Evolutionary conservation across 1,139 yeast genomes (phyloP).

Genomic region (Sugiyamaella japonica): DNA sequence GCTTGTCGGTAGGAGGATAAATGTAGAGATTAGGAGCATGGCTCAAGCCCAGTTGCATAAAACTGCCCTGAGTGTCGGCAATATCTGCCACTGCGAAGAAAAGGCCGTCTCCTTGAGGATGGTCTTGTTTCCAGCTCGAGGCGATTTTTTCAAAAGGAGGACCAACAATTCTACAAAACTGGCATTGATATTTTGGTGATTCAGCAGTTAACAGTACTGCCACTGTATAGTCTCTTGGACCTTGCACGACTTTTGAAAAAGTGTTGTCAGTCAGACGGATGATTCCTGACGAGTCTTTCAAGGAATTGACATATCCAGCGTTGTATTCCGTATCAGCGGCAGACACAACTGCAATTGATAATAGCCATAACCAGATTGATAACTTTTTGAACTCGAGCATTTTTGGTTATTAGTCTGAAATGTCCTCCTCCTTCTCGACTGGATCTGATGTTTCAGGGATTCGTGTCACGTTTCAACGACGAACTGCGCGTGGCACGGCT

Average conservation of each 20-base stretch:
- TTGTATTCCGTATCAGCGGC: constrained; percentile 3
- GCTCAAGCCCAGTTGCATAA: constrained; percentile 57
- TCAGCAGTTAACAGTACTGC: constrained; percentile 73
- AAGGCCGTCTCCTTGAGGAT: constrained; percentile 50
- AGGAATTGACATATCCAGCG: constrained; percentile 11
- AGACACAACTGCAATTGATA: background rate
- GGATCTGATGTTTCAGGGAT: background rate
- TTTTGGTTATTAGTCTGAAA: too few relatives aligned
- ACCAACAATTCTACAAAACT: constrained; percentile 66
- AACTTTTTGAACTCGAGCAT: background rate
- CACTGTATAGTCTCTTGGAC: constrained; percentile 70
- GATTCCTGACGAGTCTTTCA: constrained; percentile 36
- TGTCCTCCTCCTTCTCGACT: too few relatives aligned
- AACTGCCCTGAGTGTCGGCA: constrained; percentile 51
- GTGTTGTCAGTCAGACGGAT: constrained; percentile 61
- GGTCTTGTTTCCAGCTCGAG: constrained; percentile 56
- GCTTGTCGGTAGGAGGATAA: constrained; percentile 56
- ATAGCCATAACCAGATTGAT: constrained; percentile 1
- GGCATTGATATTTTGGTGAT: constrained; percentile 71
- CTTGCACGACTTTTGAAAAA: constrained; percentile 57
- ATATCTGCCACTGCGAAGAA: constrained; percentile 78
- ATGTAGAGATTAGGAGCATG: constrained; percentile 78
- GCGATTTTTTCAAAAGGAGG: constrained; percentile 66
- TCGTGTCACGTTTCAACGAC: background rate
- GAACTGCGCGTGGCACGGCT: background rate